These are phyloP conservation scores for Trichopus zeylanicus DNA, from an alignment of 116 monocot species.

Conservation along the genomic window DNA sequence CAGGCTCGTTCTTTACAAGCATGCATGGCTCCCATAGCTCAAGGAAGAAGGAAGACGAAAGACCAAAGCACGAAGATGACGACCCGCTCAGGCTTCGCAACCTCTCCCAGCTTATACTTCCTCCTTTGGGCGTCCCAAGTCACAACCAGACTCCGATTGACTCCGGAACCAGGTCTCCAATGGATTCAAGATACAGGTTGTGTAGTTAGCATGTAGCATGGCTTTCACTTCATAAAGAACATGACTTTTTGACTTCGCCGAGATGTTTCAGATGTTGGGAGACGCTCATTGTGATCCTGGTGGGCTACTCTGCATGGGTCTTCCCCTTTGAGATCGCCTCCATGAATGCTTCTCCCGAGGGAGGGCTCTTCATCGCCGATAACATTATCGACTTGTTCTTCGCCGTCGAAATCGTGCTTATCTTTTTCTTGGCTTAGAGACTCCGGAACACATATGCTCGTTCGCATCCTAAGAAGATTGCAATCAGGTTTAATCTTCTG, in stretches of 20 bases:
- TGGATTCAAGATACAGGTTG: conserved; percentile 88
- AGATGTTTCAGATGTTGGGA: conserved; percentile 70
- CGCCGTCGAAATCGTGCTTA: conserved; percentile 66
- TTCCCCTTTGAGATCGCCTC: conserved; percentile 91
- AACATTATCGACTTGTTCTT: conserved; percentile 64
- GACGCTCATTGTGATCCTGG: conserved; percentile 70
- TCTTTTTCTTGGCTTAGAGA: conserved; percentile 91
- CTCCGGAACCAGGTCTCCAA: conserved; percentile 33
- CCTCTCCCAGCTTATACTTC: conserved; percentile 76
- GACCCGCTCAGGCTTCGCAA: conserved; percentile 52
- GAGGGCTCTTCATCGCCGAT: conserved; percentile 49
- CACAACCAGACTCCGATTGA: conserved; percentile 13
- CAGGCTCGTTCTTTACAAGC: neutral
- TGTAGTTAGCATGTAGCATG: no score
- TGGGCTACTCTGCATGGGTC: conserved; percentile 83
- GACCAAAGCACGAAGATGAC: conserved; percentile 5
- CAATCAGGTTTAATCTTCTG: conserved; percentile 82
- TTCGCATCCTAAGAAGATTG: conserved; percentile 53
- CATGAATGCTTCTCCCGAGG: conserved; percentile 44
- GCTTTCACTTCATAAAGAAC: no score
- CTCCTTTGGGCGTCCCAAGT: conserved; percentile 65
- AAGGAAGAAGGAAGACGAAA: conserved; percentile 6
- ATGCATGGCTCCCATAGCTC: neutral
- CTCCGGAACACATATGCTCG: conserved; percentile 65
- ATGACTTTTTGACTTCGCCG: no score